Percentiles rank a stretch among this genome's conserved stretches.
phyloP scores from a whole-genome alignment of 108 stramenopile species.

The Nannochloropsis oceanica region DNA sequence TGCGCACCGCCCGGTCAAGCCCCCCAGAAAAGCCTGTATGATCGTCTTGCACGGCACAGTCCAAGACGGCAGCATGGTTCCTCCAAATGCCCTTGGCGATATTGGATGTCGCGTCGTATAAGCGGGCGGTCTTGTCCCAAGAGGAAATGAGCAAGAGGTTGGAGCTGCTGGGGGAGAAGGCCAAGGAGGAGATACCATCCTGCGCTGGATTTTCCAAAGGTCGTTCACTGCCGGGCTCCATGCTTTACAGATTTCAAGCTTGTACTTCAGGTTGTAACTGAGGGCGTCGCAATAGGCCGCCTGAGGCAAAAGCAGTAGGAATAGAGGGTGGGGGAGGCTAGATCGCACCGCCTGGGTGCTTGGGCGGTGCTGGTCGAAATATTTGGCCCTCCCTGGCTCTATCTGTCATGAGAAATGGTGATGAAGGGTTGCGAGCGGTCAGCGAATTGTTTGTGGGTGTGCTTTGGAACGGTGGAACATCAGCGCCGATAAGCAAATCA shows the following conservation, averaged over 20 bases:
- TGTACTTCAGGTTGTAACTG: too few species aligned
- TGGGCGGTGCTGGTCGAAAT: too few species aligned
- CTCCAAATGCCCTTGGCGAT: constrained; percentile 6
- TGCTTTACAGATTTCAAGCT: neutral
- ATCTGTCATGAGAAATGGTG: too few species aligned
- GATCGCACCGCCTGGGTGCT: too few species aligned
- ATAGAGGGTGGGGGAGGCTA: too few species aligned
- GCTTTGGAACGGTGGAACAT: too few species aligned
- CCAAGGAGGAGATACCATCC: neutral
- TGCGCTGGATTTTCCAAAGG: neutral
- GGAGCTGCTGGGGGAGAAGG: neutral
- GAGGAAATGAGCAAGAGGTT: constrained; percentile 32
- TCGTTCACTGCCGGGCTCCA: neutral
- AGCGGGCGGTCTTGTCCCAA: constrained; percentile 34
- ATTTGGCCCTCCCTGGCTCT: too few species aligned
- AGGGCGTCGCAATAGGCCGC: too few species aligned
- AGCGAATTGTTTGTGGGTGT: too few species aligned
- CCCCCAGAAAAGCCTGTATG: constrained; percentile 24
- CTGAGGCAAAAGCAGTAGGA: too few species aligned
- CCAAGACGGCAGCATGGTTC: constrained; percentile 23
- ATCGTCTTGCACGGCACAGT: constrained; percentile 31
- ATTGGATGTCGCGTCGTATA: constrained; percentile 31
- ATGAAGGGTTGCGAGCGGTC: too few species aligned
- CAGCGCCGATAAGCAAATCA: too few species aligned
- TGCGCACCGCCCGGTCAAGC: constrained; percentile 27